Evolutionary conservation across 2,329 filamentous ascomycete genomes (phyloP).

Genomic region (Orbilia blumenaviensis): DNA sequence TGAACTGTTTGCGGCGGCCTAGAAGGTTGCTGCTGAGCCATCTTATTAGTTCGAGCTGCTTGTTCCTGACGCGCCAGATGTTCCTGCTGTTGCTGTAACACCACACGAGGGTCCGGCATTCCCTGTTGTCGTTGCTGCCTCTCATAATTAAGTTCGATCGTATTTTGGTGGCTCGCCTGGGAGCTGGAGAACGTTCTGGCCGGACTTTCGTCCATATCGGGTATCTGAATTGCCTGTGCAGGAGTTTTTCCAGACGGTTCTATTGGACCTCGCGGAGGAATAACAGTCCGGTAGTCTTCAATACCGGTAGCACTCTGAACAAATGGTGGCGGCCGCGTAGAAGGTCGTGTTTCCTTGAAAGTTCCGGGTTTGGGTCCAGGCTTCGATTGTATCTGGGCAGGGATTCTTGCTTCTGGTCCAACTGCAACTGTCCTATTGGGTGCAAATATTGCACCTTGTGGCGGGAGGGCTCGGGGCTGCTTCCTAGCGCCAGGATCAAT

Average conservation of each 20-base stretch:
- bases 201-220: constrained; percentile 20
- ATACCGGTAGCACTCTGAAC: constrained; percentile 51
- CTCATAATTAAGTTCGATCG: constrained; percentile 43
- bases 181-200: constrained; percentile 14
- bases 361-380: constrained; percentile 46
- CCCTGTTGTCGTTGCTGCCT: constrained; percentile 26
- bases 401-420: constrained; percentile 33
- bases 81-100: constrained; percentile 47
- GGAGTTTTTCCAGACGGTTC: constrained; percentile 44
- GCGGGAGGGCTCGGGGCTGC: constrained; percentile 22
- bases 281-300: constrained; percentile 39
- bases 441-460: constrained; percentile 35
- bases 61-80: constrained; percentile 37
- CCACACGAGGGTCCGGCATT: constrained; percentile 26
- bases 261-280: constrained; percentile 32
- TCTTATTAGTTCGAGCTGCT: constrained; percentile 30
- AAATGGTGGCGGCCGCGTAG: constrained; percentile 33
- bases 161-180: constrained; percentile 21
- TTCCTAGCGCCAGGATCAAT: constrained; percentile 38
- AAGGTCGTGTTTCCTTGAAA: constrained; percentile 44
- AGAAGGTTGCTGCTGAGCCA: constrained; percentile 29
- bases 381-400: constrained; percentile 47
- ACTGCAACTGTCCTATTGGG: constrained; percentile 42
- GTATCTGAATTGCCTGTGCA: constrained; percentile 37
- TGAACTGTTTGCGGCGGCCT: constrained; percentile 23